phyloP scores from a whole-genome alignment of 306 rosid species.

The Castanopsis chinensis region DNA sequence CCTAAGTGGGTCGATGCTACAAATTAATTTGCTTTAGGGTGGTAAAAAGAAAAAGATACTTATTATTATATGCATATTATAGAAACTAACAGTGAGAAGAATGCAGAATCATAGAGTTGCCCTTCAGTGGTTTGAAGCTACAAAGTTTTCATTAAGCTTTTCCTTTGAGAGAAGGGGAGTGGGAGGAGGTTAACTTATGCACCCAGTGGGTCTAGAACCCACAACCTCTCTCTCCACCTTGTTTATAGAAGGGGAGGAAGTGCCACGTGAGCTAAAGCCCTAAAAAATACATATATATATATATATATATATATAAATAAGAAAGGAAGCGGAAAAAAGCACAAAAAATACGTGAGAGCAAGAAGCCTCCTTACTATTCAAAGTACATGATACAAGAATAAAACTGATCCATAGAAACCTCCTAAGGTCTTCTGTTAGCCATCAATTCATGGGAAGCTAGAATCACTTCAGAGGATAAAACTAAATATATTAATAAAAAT shows the following conservation, averaged over 20 bases:
- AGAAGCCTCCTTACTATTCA: background rate
- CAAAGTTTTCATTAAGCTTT: background rate
- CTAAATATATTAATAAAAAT: too few relatives aligned
- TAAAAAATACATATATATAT: too few relatives aligned
- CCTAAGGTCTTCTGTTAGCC: too few relatives aligned
- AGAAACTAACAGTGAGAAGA: background rate
- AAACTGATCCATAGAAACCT: background rate
- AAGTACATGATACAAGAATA: background rate
- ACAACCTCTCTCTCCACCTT: background rate
- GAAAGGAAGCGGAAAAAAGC: background rate
- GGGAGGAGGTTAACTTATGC: background rate
- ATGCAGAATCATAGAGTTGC: background rate
- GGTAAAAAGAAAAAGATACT: background rate
- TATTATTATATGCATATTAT: background rate
- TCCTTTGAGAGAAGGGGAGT: too few relatives aligned
- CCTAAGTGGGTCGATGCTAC: background rate
- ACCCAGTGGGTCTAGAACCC: background rate
- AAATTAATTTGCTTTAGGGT: background rate
- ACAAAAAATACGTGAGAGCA: background rate
- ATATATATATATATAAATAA: too few relatives aligned
- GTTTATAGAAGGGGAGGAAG: background rate
- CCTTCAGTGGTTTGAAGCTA: background rate
- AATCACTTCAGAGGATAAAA: too few relatives aligned
- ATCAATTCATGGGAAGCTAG: too few relatives aligned
- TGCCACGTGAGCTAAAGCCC: too few relatives aligned